Evolutionary conservation across 2,329 filamentous ascomycete species (phyloP).

Genomic region (Fusarium falciforme): DNA sequence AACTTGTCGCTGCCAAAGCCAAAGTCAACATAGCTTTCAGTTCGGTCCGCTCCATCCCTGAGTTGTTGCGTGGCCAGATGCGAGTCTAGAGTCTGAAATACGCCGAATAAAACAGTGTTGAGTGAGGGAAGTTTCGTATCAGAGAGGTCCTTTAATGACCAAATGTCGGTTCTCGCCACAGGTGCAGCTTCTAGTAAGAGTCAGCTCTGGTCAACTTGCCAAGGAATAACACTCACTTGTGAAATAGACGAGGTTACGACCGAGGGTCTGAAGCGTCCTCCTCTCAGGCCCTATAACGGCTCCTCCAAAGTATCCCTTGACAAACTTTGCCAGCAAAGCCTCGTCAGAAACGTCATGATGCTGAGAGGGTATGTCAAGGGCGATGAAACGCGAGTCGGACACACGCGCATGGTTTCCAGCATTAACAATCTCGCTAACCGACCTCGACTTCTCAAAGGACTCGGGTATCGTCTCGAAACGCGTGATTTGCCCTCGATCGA

Average conservation of each 20-base stretch:
- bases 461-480: slow-evolving; percentile 30
- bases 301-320: slow-evolving; percentile 47
- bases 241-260: slow-evolving; percentile 26
- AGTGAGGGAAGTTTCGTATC: slow-evolving; percentile 27
- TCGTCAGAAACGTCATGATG: slow-evolving; percentile 39
- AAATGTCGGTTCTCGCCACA: slow-evolving; percentile 16
- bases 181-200: slow-evolving; percentile 12
- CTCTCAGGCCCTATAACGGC: slow-evolving; percentile 45
- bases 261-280: slow-evolving; percentile 19
- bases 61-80: background rate
- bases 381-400: slow-evolving; percentile 41
- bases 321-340: slow-evolving; percentile 42
- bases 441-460: slow-evolving; percentile 38
- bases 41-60: background rate
- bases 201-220: background rate
- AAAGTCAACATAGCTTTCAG: slow-evolving; percentile 45
- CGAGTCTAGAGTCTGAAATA: slow-evolving; percentile 42
- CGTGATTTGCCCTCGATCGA: slow-evolving; percentile 30
- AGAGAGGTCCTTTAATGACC: slow-evolving; percentile 33
- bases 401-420: slow-evolving; percentile 23
- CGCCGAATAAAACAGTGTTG: slow-evolving; percentile 40
- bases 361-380: slow-evolving; percentile 33
- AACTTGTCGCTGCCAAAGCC: slow-evolving; percentile 43
- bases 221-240: slow-evolving; percentile 10
- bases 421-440: slow-evolving; percentile 44